Base-by-base conservation (phyloP, 2,329 filamentous ascomycete genomes). In the Paraphoma chrysanthemicola region DNA sequence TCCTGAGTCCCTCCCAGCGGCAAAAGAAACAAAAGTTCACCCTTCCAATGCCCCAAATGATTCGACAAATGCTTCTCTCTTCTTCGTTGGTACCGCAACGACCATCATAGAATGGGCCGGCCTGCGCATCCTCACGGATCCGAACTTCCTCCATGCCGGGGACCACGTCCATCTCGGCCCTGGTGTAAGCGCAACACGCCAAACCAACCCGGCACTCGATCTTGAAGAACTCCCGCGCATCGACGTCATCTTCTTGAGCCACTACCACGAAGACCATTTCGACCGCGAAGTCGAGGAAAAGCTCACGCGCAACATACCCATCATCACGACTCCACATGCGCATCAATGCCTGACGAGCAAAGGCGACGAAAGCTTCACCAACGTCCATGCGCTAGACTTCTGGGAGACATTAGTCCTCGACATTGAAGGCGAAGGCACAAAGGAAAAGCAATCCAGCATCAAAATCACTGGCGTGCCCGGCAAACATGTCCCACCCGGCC, bases 101-200 rank as follows among this genome's bases (percentile, higher is more conserved):
- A 86, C 83, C 0, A 77, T 87, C 39, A 72, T 86, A 42, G 80
- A 85, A 69, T 86, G 82, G 82, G 71, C 79, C 57, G 81, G 80
- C 43, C 70, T 84, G 45, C 80, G 83, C 30, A 78, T 87, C 57
- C 79, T 87, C 47, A 87, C 85, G 0, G 84, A 80, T 54, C 71
- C 70, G 10, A 72, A 73, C 59, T 90, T 90, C 73, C 80, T 90
- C 0, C 87, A 88, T 64, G 82, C 82, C 1, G 86, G 87, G 31
- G 86, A 89, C 64, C 85, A 89, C 63, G 86, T 90, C 8, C 87
- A 90, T 68, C 81, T 90, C 1, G 88, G 87, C 0, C 87, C 87
- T 0, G 86, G 86, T 1, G 86, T 89, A 1, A 83, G 80, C 2
- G 83, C 79, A 1, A 79, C 78, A 23, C 79, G 87, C 1, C 71